Percentiles rank a stretch among this genome's conserved stretches.
Conservation (phyloP, 768 basidiomycete species). For the Tulasnella sp. region DNA sequence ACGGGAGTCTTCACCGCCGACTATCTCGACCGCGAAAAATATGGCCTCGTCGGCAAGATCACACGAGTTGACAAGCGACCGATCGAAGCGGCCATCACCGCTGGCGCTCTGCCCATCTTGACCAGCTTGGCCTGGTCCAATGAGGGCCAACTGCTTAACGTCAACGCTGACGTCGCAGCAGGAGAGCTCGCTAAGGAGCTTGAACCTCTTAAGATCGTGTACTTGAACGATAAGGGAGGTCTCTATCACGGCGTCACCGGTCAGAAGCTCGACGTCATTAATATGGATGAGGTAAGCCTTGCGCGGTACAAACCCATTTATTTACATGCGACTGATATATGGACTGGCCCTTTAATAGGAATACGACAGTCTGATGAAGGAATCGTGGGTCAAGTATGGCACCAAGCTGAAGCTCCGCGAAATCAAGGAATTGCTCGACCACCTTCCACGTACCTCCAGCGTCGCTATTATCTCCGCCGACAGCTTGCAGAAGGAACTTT, state of each 20-base stretch:
- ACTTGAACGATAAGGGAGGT: conserved; percentile 96
- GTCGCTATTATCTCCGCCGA: conserved; percentile 95
- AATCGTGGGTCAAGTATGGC: conserved; percentile 98
- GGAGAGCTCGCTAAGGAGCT: conserved; percentile 98
- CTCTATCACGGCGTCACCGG: conserved; percentile 96
- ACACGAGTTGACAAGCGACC: conserved; percentile 93
- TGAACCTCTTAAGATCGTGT: conserved; percentile 98
- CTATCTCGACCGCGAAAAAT: conserved; percentile 91
- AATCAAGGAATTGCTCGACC: conserved; percentile 97
- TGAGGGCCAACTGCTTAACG: conserved; percentile 96
- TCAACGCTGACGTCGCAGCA: conserved; percentile 97
- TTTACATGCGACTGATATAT: conserved; percentile 7
- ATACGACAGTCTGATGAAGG: conserved; percentile 93
- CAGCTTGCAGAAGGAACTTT: conserved; percentile 93
- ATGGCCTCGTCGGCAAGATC: conserved; percentile 93
- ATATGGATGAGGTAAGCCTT: conserved; percentile 79
- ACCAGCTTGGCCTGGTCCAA: conserved; percentile 91
- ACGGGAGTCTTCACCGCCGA: conserved; percentile 97
- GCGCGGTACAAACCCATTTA: neutral
- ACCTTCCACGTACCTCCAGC: conserved; percentile 95
- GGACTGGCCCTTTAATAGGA: conserved; percentile 50
- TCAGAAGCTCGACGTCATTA: conserved; percentile 93
- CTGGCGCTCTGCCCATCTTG: conserved; percentile 92
- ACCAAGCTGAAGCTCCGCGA: conserved; percentile 99
- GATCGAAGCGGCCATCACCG: conserved; percentile 92